A percentile compares a stretch with the other conserved stretches of the same genome.
Conservation (phyloP, 2,329 filamentous ascomycete genomes). For the Fusarium sp. region DNA sequence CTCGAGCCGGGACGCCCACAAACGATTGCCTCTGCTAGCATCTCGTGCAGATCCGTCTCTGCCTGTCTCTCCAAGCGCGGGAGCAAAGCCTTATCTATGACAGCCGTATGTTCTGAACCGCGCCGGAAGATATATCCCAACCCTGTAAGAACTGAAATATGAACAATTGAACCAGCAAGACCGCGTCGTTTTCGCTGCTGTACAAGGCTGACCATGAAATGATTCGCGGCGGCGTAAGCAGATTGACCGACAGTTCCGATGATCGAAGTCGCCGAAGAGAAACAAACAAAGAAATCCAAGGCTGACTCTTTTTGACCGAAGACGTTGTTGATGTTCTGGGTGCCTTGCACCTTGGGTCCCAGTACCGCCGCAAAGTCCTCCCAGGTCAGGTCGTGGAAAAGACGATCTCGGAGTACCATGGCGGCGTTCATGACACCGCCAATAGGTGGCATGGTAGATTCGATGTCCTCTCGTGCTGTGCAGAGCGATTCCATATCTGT, state of each 20-base stretch:
- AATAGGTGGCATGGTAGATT: constrained; percentile 2
- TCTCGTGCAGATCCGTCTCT: background rate
- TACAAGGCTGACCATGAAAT: background rate
- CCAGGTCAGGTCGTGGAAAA: background rate
- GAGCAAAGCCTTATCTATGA: background rate
- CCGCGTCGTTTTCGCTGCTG: background rate
- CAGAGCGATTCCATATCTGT: constrained; percentile 13
- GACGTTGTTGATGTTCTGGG: background rate
- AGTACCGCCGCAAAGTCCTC: constrained; percentile 1
- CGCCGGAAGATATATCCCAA: background rate
- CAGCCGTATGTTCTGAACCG: background rate
- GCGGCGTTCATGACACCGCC: constrained; percentile 10
- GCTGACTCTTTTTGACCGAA: background rate
- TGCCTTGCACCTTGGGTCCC: constrained; percentile 6
- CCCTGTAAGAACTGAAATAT: background rate
- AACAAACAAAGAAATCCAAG: background rate
- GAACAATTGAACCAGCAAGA: background rate
- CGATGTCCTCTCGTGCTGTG: constrained; percentile 20
- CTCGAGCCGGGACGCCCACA: background rate
- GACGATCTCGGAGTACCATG: background rate
- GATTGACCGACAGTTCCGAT: background rate
- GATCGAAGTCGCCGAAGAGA: background rate
- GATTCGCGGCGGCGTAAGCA: background rate
- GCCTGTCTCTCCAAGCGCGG: background rate
- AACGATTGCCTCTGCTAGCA: background rate